Evolutionary conservation across 345 rosid species (phyloP), one percentile per base, ranked within the genome.

Genomic region (Aurinia saxatilis): DNA sequence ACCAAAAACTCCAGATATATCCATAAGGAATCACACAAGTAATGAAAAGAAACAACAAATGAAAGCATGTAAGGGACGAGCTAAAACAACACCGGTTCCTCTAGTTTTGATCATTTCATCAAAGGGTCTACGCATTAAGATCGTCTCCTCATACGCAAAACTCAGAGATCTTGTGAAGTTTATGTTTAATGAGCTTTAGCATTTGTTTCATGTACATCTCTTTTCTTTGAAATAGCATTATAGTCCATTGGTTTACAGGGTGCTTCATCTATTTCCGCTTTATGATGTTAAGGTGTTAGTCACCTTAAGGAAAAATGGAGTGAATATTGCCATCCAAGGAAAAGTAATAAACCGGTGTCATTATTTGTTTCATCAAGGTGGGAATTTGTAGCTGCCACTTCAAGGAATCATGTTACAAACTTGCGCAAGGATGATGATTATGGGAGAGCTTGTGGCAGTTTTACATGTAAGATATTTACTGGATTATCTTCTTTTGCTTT

Each of bases 331-430:
- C 52, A 57, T 51, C 84, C 75, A 1, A 76, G 73, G 48, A 79
- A 63, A 58, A 23, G 13, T 50, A 83, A 66, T 67, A 82, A 65
- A 51, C 79, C 66, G 3, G 53, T 65, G 12, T 84, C 88, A 8
- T 57, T 93, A 70, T 81, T 90, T 65, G 35, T 90, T 52, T 93
- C 99, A 14, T 80, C 82, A 2, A 78, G 81, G 44, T 95, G 95
- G 45, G 91, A 93, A 52, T 73, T 75, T 25, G 84, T 93, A 5
- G 95, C 99, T 49, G 96, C 87, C 53, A 85, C 95, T 60, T 71
- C 84, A 11, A 91, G 80, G 15, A 78, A 81, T 76, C 88, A 79
- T 16, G 79, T 93, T 39, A 87, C 88, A 1, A 75, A 90, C 53
- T 78, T 93, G 68, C 67, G 63, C 41, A 85, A 77, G 81, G 84